A percentile compares a stretch with the other conserved stretches of the same genome.
These are phyloP conservation scores for Mycosphaerella sp. DNA, from an alignment of 2,329 filamentous ascomycete genomes.

Conservation along the genomic window DNA sequence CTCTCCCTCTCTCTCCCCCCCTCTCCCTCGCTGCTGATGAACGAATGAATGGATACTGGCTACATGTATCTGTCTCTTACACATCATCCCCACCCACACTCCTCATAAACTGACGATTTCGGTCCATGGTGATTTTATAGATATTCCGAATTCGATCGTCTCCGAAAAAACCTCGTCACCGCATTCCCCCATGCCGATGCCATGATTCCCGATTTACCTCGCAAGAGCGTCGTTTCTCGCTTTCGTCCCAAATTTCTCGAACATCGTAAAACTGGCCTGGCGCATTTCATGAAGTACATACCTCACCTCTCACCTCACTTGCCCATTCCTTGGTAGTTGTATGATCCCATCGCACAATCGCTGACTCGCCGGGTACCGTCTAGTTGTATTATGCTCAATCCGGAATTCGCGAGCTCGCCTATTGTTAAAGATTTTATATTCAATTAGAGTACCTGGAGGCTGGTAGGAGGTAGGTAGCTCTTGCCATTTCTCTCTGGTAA, in stretches of 20 bases:
- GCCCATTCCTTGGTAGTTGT: conserved; percentile 4
- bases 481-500: too few species aligned
- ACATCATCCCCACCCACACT: too few species aligned
- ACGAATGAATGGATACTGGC: too few species aligned
- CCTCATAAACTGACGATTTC: too few species aligned
- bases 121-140: conserved; percentile 35
- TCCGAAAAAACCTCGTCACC: conserved; percentile 64
- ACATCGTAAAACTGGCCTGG: conserved; percentile 69
- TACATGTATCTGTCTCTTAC: too few species aligned
- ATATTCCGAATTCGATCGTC: conserved; percentile 89
- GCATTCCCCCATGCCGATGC: conserved; percentile 79
- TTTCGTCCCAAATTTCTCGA: conserved; percentile 83
- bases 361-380: too few species aligned
- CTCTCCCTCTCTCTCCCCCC: not conserved
- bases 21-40: not conserved
- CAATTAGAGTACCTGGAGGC: not conserved
- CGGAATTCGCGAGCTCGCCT: conserved; percentile 87
- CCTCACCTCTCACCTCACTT: not conserved
- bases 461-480: too few species aligned
- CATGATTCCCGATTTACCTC: conserved; percentile 83
- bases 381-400: conserved; percentile 66
- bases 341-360: too few species aligned
- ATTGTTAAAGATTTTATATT: conserved; percentile 89
- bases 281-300: conserved; percentile 87
- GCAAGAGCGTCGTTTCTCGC: conserved; percentile 77